Percentiles rank a stretch among this genome's conserved stretches.
phyloP scores from a whole-genome alignment of 2,329 filamentous ascomycete genomes.

The Pyricularia pennisetigena region DNA sequence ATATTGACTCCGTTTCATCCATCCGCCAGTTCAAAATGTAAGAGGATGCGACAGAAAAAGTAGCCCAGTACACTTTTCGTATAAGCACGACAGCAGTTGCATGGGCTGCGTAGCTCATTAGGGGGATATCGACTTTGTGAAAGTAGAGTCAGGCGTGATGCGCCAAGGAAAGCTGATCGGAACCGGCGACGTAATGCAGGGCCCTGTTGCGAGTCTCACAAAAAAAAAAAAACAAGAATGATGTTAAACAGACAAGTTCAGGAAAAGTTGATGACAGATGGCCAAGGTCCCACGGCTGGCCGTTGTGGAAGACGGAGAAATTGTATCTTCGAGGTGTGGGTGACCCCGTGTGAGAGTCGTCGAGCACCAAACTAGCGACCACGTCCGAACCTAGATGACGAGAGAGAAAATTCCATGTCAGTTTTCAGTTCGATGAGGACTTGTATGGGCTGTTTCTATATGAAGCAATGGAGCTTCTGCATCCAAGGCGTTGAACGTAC shows the following conservation, averaged over 20 bases:
- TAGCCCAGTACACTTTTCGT: neutral
- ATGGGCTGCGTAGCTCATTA: neutral
- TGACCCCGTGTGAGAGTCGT: neutral
- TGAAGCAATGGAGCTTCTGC: constrained; percentile 56
- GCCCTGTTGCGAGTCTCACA: constrained; percentile 1
- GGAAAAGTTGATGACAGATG: neutral
- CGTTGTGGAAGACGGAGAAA: constrained; percentile 1
- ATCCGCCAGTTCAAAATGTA: neutral
- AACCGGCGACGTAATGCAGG: neutral
- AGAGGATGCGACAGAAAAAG: neutral
- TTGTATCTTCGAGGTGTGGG: constrained; percentile 10
- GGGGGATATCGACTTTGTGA: neutral
- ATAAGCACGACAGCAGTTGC: neutral
- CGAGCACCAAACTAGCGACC: constrained; percentile 59
- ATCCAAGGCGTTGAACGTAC: constrained; percentile 77
- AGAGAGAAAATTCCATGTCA: constrained; percentile 63
- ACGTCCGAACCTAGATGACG: constrained; percentile 77
- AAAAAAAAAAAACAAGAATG: constrained; percentile 3
- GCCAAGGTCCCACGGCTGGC: neutral
- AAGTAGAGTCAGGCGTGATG: neutral
- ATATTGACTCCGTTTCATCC: neutral
- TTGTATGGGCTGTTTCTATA: constrained; percentile 54
- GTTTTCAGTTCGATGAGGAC: constrained; percentile 52
- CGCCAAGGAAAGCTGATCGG: neutral
- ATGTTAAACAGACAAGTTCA: constrained; percentile 5